Percentiles rank a stretch among this genome's conserved stretches.
Conservation (phyloP, 2,329 filamentous ascomycete species). For the Cladobotryum mycophilum region DNA sequence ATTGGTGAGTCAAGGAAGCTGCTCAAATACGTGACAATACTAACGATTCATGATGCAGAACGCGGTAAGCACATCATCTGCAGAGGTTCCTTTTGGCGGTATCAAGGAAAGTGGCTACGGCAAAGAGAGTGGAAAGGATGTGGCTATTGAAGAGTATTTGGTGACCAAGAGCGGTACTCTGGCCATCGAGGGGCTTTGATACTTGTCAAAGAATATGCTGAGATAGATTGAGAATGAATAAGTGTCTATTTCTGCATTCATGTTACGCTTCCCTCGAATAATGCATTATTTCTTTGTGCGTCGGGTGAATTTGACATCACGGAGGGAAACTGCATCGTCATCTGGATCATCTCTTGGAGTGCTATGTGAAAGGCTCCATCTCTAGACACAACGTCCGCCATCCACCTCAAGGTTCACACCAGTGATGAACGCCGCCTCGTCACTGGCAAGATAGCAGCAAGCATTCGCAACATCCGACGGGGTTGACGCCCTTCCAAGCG, state of each 20-base stretch:
- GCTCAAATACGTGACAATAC: background rate
- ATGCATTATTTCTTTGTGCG: background rate
- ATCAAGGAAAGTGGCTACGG: conserved; percentile 43
- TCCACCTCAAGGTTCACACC: conserved; percentile 58
- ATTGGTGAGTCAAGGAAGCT: conserved; percentile 22
- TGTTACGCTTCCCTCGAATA: background rate
- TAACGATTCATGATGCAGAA: conserved; percentile 22
- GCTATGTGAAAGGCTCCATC: background rate
- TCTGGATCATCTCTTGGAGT: too few relatives aligned
- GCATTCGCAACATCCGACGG: conserved; percentile 64
- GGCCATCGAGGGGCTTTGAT: conserved; percentile 26
- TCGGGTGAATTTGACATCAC: too few relatives aligned
- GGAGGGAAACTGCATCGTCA: too few relatives aligned
- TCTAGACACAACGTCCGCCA: conserved; percentile 21
- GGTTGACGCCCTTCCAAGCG: conserved; percentile 47
- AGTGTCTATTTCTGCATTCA: background rate
- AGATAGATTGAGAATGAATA: too few relatives aligned
- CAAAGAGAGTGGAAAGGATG: conserved; percentile 42
- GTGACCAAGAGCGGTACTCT: conserved; percentile 41
- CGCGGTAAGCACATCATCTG: conserved; percentile 34
- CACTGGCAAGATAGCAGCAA: conserved; percentile 61
- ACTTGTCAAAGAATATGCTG: too few relatives aligned
- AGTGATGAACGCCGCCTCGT: conserved; percentile 66
- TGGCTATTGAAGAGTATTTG: conserved; percentile 41
- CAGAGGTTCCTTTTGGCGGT: conserved; percentile 41